These are phyloP conservation scores for Nakazawaea anatomiae DNA, from an alignment of 805 yeast genomes.

Conservation along the genomic window DNA sequence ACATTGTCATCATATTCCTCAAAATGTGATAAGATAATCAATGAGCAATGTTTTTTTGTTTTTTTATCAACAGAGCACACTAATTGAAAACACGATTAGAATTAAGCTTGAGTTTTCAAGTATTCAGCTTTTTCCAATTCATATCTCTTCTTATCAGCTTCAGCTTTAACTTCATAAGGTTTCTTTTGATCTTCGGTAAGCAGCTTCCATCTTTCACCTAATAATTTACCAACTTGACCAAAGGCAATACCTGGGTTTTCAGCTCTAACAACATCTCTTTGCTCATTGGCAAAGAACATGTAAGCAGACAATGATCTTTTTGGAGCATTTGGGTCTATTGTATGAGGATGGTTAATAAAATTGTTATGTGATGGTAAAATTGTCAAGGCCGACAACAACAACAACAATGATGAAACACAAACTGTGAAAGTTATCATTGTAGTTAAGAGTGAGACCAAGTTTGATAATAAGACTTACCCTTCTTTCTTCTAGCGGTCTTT, in stretches of 20 bases:
- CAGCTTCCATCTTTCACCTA: constrained; percentile 97
- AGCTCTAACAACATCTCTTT: constrained; percentile 91
- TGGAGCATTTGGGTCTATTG: constrained; percentile 90
- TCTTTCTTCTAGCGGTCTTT: constrained; percentile 30
- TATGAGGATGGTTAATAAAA: background rate
- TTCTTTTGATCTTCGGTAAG: constrained; percentile 73
- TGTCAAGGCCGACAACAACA: background rate
- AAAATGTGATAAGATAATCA: too few species aligned
- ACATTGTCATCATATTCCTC: too few species aligned
- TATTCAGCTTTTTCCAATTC: constrained; percentile 93
- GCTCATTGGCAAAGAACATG: constrained; percentile 98
- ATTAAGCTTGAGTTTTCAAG: constrained; percentile 24
- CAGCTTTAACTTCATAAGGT: constrained; percentile 93
- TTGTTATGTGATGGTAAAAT: background rate
- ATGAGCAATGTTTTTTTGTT: too few species aligned
- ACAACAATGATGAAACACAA: background rate
- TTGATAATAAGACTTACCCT: constrained; percentile 16
- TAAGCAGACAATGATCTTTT: constrained; percentile 97
- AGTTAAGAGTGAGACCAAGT: background rate
- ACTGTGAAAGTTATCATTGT: too few species aligned
- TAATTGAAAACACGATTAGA: background rate
- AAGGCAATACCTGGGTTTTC: constrained; percentile 96
- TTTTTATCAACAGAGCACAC: background rate
- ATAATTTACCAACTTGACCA: constrained; percentile 90
- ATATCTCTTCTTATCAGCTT: constrained; percentile 94